Evolutionary conservation across 192 early-diverging fungal genomes (phyloP), one percentile per base, ranked within the genome.

Genomic region (Rhizophagus clarus): DNA sequence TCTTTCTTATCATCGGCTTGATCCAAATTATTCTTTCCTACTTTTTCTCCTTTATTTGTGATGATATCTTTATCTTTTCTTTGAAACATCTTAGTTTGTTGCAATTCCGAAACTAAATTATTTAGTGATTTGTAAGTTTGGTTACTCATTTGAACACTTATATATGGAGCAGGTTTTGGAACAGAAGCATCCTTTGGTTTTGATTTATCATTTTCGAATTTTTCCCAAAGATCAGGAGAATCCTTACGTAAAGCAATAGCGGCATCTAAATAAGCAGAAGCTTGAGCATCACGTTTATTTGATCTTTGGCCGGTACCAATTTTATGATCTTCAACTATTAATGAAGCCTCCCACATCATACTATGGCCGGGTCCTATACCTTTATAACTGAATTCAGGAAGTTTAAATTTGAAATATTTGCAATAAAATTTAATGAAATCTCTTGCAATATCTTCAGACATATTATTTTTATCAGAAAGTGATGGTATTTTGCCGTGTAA

Each of bases 181-280:
- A 76, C 15, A 31, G 79, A 81, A 20, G 76, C 81, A 56, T 83
- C 82, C 75, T 84, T 84, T 32, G 72, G 70, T 68, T 82, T 84
- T 24, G 63, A 51, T 83, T 83, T 47, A 72, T 83, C 15, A 73
- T 31, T 40, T 69, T 86, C 83, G 24, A 83, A 86, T 14, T 83
- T 83, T 40, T 82, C 79, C 85, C 85, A 86, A 37, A 82, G 80
- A 11, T 73, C 71, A 11, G 42, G 22, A 10, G 79, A 81, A 28
- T 86, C 81, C 61, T 84, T 86, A 34, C 82, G 83, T 75, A 86
- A 82, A 67, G 78, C 79, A 67, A 86, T 66, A 12, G 85, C 85
- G 7, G 83, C 78, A 72, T 84, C 80, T 20, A 86, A 56, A 75
- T 84, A 86, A 9, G 85, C 81, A 28, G 67, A 42, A 17, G 76